Percentiles rank a stretch among this genome's conserved stretches.
phyloP scores from a whole-genome alignment of 139 green algal genomes.

The Chlamydomonas schloesseri region DNA sequence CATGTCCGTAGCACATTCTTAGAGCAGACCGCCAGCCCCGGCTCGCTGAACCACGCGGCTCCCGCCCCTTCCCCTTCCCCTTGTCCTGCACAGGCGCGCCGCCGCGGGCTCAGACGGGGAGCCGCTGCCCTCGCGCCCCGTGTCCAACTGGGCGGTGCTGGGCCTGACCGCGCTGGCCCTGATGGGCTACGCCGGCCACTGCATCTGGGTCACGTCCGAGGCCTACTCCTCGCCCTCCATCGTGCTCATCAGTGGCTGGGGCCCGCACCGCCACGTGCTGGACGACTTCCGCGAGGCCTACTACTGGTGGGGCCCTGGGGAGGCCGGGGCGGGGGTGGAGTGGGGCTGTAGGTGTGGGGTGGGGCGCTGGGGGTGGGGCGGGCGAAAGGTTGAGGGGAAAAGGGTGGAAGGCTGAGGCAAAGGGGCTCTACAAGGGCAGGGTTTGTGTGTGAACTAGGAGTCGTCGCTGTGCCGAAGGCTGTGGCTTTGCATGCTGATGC shows the following conservation, averaged over 20 bases:
- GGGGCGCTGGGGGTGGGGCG: not conserved
- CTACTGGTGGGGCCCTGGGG: conserved; percentile 65
- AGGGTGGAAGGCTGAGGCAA: no score
- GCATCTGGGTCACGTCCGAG: conserved; percentile 56
- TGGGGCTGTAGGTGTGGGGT: not conserved
- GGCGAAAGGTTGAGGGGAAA: no score
- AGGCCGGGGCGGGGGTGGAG: not conserved
- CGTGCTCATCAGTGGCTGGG: conserved; percentile 54
- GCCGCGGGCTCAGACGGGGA: not conserved
- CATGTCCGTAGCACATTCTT: no score
- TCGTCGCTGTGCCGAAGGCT: no score
- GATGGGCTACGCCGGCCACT: conserved; percentile 41
- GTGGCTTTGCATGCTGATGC: no score
- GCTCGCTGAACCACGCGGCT: not conserved
- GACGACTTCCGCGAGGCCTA: conserved; percentile 89
- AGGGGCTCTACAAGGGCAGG: no score
- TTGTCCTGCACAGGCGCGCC: conserved; percentile 4
- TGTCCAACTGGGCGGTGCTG: conserved; percentile 22
- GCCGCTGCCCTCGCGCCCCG: not conserved
- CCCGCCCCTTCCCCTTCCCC: not conserved
- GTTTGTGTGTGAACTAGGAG: no score
- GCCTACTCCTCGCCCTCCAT: conserved; percentile 61
- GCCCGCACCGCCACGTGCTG: conserved; percentile 71
- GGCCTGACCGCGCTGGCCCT: conserved; percentile 33
- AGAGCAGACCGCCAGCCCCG: no score